Conservation (phyloP, 73 alveolate species). For the Paraurostyla sp. region DNA sequence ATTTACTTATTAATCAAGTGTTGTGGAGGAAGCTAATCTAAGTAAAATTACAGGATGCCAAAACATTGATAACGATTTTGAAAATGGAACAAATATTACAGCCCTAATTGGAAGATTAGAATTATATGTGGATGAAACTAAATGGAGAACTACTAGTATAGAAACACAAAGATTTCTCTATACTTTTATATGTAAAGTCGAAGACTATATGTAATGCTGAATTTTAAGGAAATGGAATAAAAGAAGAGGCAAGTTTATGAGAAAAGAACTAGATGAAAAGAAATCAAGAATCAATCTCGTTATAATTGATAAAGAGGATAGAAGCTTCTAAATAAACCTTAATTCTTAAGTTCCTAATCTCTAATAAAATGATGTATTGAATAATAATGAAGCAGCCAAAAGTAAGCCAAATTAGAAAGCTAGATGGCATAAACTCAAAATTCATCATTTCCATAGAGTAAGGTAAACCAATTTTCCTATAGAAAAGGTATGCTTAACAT, state of each 20-base stretch:
- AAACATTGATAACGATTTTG: background rate
- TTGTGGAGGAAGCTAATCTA: background rate
- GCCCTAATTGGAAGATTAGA: constrained; percentile 79
- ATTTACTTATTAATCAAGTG: background rate
- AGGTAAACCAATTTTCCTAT: constrained; percentile 44
- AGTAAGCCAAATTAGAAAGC: background rate
- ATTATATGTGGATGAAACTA: constrained; percentile 76
- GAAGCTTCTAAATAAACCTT: background rate
- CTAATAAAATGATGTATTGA: background rate
- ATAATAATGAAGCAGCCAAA: background rate
- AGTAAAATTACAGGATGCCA: background rate
- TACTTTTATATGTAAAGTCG: constrained; percentile 70
- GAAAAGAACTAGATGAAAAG: background rate
- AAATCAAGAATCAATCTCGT: background rate
- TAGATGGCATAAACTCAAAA: background rate
- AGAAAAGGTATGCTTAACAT: constrained; percentile 1
- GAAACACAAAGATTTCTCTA: constrained; percentile 60
- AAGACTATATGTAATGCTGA: constrained; percentile 47
- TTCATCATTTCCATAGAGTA: constrained; percentile 17
- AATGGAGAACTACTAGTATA: constrained; percentile 67
- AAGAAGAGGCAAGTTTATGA: constrained; percentile 24
- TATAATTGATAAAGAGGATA: too few species aligned
- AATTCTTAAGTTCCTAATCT: background rate
- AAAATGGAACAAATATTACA: constrained; percentile 27
- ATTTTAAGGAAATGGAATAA: constrained; percentile 73